Evolutionary conservation across 2,329 filamentous ascomycete species (phyloP).

Genomic region (Pseudocercospora musae): DNA sequence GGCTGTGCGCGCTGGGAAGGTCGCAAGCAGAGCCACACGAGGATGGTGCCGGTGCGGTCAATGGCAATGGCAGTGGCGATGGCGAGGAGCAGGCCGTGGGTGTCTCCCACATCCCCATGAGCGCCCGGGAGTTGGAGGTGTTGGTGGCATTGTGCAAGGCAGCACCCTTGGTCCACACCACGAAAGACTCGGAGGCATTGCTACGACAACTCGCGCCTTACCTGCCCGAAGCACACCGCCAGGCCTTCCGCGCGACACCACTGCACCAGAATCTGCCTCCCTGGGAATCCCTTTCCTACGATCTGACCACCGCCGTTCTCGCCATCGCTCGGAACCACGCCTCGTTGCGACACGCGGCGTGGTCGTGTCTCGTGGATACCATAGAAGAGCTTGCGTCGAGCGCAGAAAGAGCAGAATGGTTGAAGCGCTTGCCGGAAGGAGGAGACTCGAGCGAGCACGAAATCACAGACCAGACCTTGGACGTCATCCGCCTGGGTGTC

Average conservation of each 20-base stretch:
- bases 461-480: slow-evolving; percentile 26
- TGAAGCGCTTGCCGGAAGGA: slow-evolving; percentile 20
- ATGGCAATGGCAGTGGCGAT: too few relatives aligned
- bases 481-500: slow-evolving; percentile 66
- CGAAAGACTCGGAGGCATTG: slow-evolving; percentile 72
- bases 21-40: neutral
- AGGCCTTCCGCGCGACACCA: slow-evolving; percentile 74
- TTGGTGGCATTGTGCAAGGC: slow-evolving; percentile 88
- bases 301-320: slow-evolving; percentile 77
- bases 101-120: slow-evolving; percentile 39
- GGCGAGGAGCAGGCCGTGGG: slow-evolving; percentile 20
- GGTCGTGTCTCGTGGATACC: slow-evolving; percentile 67
- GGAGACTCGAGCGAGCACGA: slow-evolving; percentile 22
- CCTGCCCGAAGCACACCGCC: slow-evolving; percentile 76
- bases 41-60: neutral
- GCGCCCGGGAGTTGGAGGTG: slow-evolving; percentile 85
- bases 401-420: slow-evolving; percentile 51
- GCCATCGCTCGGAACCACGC: slow-evolving; percentile 71
- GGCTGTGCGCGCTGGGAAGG: slow-evolving; percentile 40
- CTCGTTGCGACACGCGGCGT: slow-evolving; percentile 63
- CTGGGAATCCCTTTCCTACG: slow-evolving; percentile 76
- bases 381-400: slow-evolving; percentile 66
- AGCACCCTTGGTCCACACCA: slow-evolving; percentile 68
- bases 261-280: slow-evolving; percentile 81
- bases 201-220: slow-evolving; percentile 78